These are phyloP conservation scores for Scheffersomyces coipomensis DNA, from an alignment of 805 yeast species.

Conservation along the genomic window DNA sequence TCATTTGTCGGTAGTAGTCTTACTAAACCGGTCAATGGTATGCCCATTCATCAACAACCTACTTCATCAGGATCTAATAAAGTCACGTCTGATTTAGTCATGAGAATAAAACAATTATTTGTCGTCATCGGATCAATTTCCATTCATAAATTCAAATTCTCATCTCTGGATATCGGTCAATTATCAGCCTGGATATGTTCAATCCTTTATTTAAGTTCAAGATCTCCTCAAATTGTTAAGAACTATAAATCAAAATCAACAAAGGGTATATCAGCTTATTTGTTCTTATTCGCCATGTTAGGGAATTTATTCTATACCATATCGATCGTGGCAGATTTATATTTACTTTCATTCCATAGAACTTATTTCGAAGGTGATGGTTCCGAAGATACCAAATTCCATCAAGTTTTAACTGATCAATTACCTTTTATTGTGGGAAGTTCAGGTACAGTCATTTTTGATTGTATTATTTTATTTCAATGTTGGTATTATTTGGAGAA, in stretches of 20 bases:
- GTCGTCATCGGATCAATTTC: neutral
- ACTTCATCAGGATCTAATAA: too few species aligned
- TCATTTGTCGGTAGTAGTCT: conserved; percentile 13
- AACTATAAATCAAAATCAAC: conserved; percentile 30
- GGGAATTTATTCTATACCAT: conserved; percentile 35
- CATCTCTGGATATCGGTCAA: conserved; percentile 18
- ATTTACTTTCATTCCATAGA: conserved; percentile 14
- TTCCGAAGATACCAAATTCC: conserved; percentile 20
- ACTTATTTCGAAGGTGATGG: conserved; percentile 6
- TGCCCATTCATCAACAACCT: conserved; percentile 3
- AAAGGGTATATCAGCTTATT: conserved; percentile 30
- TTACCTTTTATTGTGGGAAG: conserved; percentile 80
- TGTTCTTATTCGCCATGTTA: conserved; percentile 34
- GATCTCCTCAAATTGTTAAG: conserved; percentile 35
- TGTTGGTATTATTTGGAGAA: conserved; percentile 7
- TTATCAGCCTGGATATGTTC: conserved; percentile 33
- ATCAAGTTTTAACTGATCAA: conserved; percentile 56
- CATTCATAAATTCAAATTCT: neutral
- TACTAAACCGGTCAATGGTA: conserved; percentile 10
- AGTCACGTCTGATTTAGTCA: neutral
- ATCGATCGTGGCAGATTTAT: conserved; percentile 30
- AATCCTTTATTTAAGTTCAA: conserved; percentile 26
- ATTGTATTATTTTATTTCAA: conserved; percentile 31
- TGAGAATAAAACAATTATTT: neutral
- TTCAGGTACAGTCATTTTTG: conserved; percentile 74